Evolutionary conservation across 495 filamentous ascomycete species (phyloP), one percentile per base, ranked within the genome.

Genomic region (Aspergillus carlsbadensis): DNA sequence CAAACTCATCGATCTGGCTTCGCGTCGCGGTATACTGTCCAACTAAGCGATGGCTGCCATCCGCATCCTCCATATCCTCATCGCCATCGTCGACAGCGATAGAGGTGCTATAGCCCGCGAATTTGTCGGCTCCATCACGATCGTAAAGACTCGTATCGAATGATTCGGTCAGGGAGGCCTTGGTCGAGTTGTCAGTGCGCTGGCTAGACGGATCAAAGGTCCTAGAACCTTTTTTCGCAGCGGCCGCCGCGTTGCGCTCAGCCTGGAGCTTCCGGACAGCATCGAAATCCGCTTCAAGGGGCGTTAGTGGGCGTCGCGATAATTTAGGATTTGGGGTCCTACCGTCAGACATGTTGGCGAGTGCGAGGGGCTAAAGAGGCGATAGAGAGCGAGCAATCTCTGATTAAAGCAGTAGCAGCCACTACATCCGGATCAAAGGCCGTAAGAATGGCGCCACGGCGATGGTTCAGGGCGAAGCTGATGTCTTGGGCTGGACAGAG

Each of bases 131-230:
- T 55, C 84, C 87, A 66, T 89, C 82, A 62, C 87, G 84, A 50
- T 92, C 91, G 81, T 97, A 99, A 35, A 99, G 83, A 33, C 87
- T 85, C 35, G 87, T 97, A 72, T 99, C 94, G 80, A 96, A 95
- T 67, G 82, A 87, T 67, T 98, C 95, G 69, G 88, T 96, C 63
- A 99, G 78, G 73, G 92, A 93, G 71, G 87, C 91, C 86, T 98
- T 98, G 70, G 90, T 93, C 59, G 90, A 92, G 68, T 78, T 80
- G 81, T 95, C 89, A 81, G 85, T 87, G 73, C 93, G 90, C 78
- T 96, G 92, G 79, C 74, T 87, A 69, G 88, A 84, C 58, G 87
- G 81, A 78, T 95, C 91, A 73, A 93, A 92, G 71, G 86, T 86
- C 77, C 86, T 89, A 63, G 88, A 90, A 78, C 90, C 88, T 78